Conservation (phyloP, 140 eudicot species). For the Cichorium intybus region DNA sequence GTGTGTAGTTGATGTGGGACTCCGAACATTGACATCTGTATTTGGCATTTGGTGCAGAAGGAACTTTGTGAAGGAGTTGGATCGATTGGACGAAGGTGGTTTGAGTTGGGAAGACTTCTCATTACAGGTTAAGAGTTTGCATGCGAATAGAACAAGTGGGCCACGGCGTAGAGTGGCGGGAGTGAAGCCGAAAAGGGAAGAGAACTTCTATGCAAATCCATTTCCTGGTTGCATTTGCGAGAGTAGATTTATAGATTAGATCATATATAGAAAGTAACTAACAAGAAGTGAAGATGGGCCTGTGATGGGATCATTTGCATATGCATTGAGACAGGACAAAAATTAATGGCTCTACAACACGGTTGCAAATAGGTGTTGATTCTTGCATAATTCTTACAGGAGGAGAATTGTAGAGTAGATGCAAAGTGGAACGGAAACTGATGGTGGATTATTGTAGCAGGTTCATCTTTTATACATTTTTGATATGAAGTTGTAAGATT, state of each 20-base stretch:
- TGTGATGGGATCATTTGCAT: background rate
- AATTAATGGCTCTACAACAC: no score
- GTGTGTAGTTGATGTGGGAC: background rate
- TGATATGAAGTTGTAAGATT: background rate
- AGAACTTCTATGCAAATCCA: constrained; percentile 76
- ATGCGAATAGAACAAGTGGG: constrained; percentile 43
- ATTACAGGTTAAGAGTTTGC: constrained; percentile 40
- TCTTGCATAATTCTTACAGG: no score
- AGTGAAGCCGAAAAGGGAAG: constrained; percentile 45
- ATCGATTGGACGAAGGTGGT: constrained; percentile 42
- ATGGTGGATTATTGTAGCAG: background rate
- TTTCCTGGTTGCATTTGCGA: constrained; percentile 73
- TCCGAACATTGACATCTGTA: background rate
- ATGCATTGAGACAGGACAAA: no score
- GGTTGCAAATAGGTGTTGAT: background rate
- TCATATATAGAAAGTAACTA: background rate
- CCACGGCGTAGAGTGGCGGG: constrained; percentile 49
- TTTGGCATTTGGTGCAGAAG: constrained; percentile 33
- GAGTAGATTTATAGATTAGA: constrained; percentile 7
- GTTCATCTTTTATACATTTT: background rate
- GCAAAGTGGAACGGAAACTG: background rate
- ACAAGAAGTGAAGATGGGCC: constrained; percentile 13
- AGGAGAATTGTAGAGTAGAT: background rate
- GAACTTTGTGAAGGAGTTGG: constrained; percentile 55
- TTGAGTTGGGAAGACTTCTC: constrained; percentile 55